phyloP scores from a whole-genome alignment of 352 stramenopile species.

The Phytophthora cajani region DNA sequence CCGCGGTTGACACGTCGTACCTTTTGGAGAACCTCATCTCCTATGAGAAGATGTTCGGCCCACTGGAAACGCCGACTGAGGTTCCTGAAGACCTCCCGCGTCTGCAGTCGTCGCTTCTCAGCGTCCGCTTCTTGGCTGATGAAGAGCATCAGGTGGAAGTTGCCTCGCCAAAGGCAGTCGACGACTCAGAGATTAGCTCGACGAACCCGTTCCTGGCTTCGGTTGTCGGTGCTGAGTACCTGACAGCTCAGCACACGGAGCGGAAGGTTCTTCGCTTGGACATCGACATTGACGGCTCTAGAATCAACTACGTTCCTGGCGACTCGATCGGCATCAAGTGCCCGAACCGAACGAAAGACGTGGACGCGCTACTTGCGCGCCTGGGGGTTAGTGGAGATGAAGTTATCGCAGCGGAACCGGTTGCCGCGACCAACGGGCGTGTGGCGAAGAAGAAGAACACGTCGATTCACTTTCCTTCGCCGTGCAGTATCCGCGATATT shows the following conservation, averaged over 20 bases:
- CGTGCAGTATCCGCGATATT: slow-evolving; percentile 76
- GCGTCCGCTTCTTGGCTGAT: slow-evolving; percentile 45
- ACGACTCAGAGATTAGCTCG: slow-evolving; percentile 46
- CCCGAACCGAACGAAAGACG: slow-evolving; percentile 70
- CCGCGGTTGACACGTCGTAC: slow-evolving; percentile 20
- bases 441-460: slow-evolving; percentile 40
- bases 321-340: slow-evolving; percentile 90
- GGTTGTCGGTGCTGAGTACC: slow-evolving; percentile 52
- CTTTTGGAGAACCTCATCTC: slow-evolving; percentile 55
- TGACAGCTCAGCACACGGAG: slow-evolving; percentile 53
- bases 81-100: slow-evolving; percentile 59
- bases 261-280: slow-evolving; percentile 69
- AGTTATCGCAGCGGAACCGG: slow-evolving; percentile 45
- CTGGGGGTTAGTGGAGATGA: slow-evolving; percentile 50
- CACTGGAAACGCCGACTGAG: slow-evolving; percentile 39
- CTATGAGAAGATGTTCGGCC: slow-evolving; percentile 71
- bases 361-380: slow-evolving; percentile 68
- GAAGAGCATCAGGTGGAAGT: slow-evolving; percentile 19
- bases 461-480: slow-evolving; percentile 52
- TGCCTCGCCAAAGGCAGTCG: neutral
- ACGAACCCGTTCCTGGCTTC: slow-evolving; percentile 59
- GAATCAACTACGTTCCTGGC: slow-evolving; percentile 76
- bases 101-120: slow-evolving; percentile 59
- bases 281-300: slow-evolving; percentile 50
- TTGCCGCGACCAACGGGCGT: slow-evolving; percentile 31